Percentiles rank a stretch among this genome's conserved stretches.
phyloP scores from a whole-genome alignment of 345 rosid species.

The Diplotaxis tenuifolia region DNA sequence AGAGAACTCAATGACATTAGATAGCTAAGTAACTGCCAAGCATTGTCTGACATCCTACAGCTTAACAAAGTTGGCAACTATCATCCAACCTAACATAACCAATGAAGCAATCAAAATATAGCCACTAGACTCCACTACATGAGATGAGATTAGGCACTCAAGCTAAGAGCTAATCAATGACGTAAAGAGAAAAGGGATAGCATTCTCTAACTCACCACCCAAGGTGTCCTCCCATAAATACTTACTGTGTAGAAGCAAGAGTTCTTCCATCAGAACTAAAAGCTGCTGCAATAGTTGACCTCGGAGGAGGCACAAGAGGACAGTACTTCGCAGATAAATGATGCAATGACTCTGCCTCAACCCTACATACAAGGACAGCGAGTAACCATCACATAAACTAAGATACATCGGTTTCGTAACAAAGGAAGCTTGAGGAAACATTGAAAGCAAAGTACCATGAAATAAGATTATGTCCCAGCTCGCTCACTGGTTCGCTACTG shows the following conservation, averaged over 20 bases:
- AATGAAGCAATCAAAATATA: constrained; percentile 7
- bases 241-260: constrained; percentile 92
- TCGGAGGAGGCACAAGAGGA: constrained; percentile 85
- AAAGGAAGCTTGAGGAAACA: not conserved
- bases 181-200: not conserved
- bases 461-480: constrained; percentile 62
- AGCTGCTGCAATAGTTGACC: constrained; percentile 98
- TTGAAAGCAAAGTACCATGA: constrained; percentile 52
- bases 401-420: not conserved
- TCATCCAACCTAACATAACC: constrained; percentile 8
- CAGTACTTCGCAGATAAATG: constrained; percentile 90
- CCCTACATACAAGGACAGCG: constrained; percentile 47
- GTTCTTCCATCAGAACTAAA: constrained; percentile 89
- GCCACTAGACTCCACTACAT: not conserved
- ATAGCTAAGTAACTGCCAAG: not conserved
- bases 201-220: constrained; percentile 77
- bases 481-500: constrained; percentile 45
- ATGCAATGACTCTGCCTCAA: constrained; percentile 76
- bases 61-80: constrained; percentile 13
- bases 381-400: not conserved
- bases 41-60: constrained; percentile 4
- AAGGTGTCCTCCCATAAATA: constrained; percentile 69
- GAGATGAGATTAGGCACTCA: not conserved
- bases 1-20: constrained; percentile 29
- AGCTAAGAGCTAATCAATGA: constrained; percentile 6